These are phyloP conservation scores for Thermoascus crustaceus DNA, from an alignment of 2,329 filamentous ascomycete species.

Conservation along the genomic window DNA sequence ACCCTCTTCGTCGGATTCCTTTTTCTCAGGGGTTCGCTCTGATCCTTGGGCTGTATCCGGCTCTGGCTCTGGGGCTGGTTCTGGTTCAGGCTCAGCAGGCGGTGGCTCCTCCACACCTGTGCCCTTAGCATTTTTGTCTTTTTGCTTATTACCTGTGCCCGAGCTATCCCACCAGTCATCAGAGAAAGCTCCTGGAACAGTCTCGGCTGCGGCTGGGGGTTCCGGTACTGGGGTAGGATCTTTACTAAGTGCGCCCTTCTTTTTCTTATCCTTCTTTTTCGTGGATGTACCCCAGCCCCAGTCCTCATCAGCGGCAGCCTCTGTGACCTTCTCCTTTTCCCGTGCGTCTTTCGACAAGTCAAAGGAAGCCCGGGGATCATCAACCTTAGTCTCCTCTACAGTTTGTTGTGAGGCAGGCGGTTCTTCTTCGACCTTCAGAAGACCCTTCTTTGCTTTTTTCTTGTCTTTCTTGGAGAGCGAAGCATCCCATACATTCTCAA, in stretches of 20 bases:
- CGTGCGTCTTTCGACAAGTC: constrained; percentile 7
- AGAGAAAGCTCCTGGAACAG: too few relatives aligned
- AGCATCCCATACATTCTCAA: constrained; percentile 18
- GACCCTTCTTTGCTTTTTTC: constrained; percentile 28
- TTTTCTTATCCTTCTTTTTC: constrained; percentile 28
- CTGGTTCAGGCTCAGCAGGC: too few relatives aligned
- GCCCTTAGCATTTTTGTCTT: constrained; percentile 36
- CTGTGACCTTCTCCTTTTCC: constrained; percentile 1
- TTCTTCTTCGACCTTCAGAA: background rate
- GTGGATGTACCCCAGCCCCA: constrained; percentile 20
- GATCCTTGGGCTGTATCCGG: too few relatives aligned
- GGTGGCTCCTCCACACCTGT: constrained; percentile 17
- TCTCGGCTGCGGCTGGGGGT: constrained; percentile 18
- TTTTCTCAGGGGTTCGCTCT: too few relatives aligned
- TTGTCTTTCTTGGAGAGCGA: constrained; percentile 29
- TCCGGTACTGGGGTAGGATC: constrained; percentile 21
- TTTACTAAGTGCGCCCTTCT: constrained; percentile 24
- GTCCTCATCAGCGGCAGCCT: constrained; percentile 18
- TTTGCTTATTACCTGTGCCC: constrained; percentile 26
- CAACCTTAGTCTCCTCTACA: constrained; percentile 11
- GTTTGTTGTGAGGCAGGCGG: too few relatives aligned
- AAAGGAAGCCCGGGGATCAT: constrained; percentile 11
- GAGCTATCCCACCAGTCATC: constrained; percentile 29
- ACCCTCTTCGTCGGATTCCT: too few relatives aligned
- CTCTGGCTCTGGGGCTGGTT: too few relatives aligned